These are phyloP conservation scores for Mortierella sp. DNA, from an alignment of 371 early-diverging fungal species.

Conservation along the genomic window DNA sequence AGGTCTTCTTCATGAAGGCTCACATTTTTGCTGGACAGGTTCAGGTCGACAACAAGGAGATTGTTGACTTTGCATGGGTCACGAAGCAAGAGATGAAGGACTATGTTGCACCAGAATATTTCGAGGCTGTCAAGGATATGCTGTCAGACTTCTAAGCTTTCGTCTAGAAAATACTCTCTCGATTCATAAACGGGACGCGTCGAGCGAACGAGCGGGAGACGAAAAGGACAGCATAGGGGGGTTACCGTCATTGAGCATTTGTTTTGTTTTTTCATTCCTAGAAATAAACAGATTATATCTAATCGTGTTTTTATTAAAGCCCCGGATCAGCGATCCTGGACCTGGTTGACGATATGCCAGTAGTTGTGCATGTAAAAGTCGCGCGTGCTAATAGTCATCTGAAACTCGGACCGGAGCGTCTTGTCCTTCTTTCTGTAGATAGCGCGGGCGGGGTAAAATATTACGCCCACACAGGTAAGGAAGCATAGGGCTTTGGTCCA, in stretches of 20 bases:
- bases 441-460: conserved; percentile 32
- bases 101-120: conserved; percentile 77
- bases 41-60: conserved; percentile 63
- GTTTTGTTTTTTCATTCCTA: background rate
- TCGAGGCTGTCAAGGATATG: conserved; percentile 78
- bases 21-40: conserved; percentile 86
- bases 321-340: conserved; percentile 12
- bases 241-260: background rate
- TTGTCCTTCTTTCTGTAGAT: conserved; percentile 28
- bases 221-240: background rate
- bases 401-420: conserved; percentile 30
- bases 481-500: conserved; percentile 38
- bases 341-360: conserved; percentile 43
- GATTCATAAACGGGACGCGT: no score
- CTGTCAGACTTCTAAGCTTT: conserved; percentile 71
- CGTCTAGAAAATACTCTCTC: no score
- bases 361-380: conserved; percentile 31
- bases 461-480: conserved; percentile 19
- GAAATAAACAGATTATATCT: background rate
- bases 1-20: conserved; percentile 90
- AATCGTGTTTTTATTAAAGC: no score
- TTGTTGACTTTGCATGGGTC: conserved; percentile 88
- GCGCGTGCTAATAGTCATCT: conserved; percentile 30
- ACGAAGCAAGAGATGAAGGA: conserved; percentile 79
- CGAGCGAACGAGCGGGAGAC: background rate